These are phyloP conservation scores for Durotheca rogersii DNA, from an alignment of 495 filamentous ascomycete genomes.

Conservation along the genomic window DNA sequence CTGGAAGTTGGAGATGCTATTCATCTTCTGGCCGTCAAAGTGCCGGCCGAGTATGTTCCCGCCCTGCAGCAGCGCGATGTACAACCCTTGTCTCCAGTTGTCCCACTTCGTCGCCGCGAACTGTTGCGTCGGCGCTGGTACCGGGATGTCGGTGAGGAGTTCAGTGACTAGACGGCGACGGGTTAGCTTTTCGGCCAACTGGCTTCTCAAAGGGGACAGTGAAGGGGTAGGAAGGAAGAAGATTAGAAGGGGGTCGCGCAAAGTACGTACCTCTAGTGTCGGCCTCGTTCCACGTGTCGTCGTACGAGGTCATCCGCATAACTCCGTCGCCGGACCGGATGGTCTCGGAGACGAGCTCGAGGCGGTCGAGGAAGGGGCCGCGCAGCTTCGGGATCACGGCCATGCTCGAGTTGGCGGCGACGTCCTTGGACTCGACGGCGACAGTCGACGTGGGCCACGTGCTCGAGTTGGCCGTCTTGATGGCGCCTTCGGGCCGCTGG, in stretches of 20 bases:
- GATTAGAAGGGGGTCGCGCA: too few relatives aligned
- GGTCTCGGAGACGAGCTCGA: constrained; percentile 23
- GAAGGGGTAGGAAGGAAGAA: too few relatives aligned
- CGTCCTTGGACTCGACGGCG: constrained; percentile 18
- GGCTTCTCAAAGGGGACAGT: too few relatives aligned
- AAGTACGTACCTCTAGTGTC: constrained; percentile 19
- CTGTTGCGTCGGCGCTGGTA: constrained; percentile 19
- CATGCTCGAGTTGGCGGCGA: constrained; percentile 25
- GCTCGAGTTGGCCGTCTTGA: constrained; percentile 26
- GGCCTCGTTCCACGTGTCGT: constrained; percentile 21
- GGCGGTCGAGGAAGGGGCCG: constrained; percentile 11
- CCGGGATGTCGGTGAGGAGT: constrained; percentile 24
- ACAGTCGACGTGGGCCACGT: constrained; percentile 17
- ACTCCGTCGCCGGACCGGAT: constrained; percentile 13
- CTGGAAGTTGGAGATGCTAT: constrained; percentile 3
- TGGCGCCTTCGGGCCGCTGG: constrained; percentile 22
- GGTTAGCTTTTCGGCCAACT: constrained; percentile 2
- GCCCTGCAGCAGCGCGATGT: constrained; percentile 13
- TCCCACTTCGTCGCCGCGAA: constrained; percentile 27
- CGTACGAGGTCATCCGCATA: constrained; percentile 24
- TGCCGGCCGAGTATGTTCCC: constrained; percentile 19
- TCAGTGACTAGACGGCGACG: constrained; percentile 16
- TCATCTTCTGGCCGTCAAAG: constrained; percentile 17
- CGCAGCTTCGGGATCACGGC: constrained; percentile 20
- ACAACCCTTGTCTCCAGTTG: constrained; percentile 22